These are phyloP conservation scores for Thuidium tamariscinum DNA, from an alignment of 225 moss, liverwort and hornwort genomes.

Conservation along the genomic window DNA sequence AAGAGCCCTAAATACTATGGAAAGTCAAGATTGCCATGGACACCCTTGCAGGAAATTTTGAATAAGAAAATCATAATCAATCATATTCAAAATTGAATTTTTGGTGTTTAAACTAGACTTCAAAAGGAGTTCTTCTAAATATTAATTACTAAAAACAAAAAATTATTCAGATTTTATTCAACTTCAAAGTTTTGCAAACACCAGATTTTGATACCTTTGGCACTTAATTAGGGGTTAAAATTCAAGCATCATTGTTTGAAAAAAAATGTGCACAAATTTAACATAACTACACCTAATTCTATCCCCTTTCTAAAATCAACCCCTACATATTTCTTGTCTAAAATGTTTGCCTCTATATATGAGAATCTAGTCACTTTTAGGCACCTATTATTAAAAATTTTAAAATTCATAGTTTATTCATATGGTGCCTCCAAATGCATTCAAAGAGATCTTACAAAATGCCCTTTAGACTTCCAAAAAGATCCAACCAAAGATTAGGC, in stretches of 20 bases:
- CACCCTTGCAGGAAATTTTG: too few relatives aligned
- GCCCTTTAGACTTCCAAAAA: background rate
- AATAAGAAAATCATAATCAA: too few relatives aligned
- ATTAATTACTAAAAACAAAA: too few relatives aligned
- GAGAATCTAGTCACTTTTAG: background rate
- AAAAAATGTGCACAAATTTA: background rate
- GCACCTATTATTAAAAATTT: background rate
- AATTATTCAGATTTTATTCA: too few relatives aligned
- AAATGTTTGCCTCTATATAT: background rate
- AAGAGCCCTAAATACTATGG: too few relatives aligned
- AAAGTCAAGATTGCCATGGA: too few relatives aligned
- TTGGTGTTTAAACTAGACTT: too few relatives aligned
- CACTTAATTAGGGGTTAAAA: too few relatives aligned
- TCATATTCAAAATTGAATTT: too few relatives aligned
- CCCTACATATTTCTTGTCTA: background rate
- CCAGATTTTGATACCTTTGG: too few relatives aligned
- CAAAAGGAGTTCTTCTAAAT: too few relatives aligned
- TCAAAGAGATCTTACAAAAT: background rate
- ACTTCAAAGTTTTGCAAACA: too few relatives aligned
- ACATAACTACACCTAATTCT: background rate
- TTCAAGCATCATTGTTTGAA: accelerated
- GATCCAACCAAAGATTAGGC: background rate
- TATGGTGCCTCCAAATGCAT: background rate
- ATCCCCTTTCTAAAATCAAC: accelerated
- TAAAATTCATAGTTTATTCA: background rate